These are phyloP conservation scores for Capsicum baccatum DNA, from an alignment of 257 asterid genomes.

Conservation along the genomic window DNA sequence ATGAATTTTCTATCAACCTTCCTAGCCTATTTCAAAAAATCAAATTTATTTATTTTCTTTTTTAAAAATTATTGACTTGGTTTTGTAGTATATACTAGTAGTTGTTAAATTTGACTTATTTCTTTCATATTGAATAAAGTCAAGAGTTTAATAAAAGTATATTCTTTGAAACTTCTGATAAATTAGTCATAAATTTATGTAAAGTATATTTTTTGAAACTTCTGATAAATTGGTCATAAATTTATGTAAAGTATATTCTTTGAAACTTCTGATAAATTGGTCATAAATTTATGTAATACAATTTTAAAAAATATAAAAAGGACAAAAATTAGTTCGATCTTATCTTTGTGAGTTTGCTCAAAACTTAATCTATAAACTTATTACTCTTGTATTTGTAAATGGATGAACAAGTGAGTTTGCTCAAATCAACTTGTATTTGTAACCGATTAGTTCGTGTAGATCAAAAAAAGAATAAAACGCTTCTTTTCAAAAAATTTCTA, in stretches of 20 bases:
- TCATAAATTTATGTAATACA: too few relatives aligned
- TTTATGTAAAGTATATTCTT: too few relatives aligned
- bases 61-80: neutral
- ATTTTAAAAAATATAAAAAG: neutral
- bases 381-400: too few relatives aligned
- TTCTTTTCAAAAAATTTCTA: too few relatives aligned
- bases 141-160: neutral
- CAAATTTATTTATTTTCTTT: neutral
- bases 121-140: neutral
- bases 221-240: neutral
- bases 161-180: too few relatives aligned
- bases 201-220: neutral
- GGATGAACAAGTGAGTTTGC: too few relatives aligned
- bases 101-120: slow-evolving; percentile 4
- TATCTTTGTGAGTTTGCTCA: neutral
- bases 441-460: too few relatives aligned
- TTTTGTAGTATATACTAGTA: neutral
- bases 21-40: neutral
- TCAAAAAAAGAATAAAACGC: too few relatives aligned
- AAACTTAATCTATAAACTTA: too few relatives aligned
- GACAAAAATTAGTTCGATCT: neutral
- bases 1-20: neutral
- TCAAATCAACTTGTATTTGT: too few relatives aligned
- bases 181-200: too few relatives aligned
- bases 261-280: too few relatives aligned